Conservation (phyloP, 129 eudicot species). For the Flaveria robusta region DNA sequence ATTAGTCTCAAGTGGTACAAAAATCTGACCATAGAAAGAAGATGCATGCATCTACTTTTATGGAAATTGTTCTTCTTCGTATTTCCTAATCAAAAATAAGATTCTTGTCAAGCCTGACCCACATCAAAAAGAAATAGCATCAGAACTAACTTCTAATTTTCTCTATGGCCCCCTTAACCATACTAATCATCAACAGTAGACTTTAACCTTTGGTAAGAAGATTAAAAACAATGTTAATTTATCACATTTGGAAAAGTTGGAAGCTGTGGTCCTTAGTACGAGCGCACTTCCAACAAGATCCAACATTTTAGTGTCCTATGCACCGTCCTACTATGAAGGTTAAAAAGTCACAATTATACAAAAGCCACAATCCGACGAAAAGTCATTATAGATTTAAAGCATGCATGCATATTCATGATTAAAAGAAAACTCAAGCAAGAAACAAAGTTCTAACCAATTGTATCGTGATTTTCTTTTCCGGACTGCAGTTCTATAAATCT, state of each 20-base stretch:
- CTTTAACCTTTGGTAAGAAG: constrained; percentile 13
- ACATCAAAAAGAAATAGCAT: background rate
- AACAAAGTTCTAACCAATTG: constrained; percentile 4
- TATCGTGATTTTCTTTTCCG: too few relatives aligned
- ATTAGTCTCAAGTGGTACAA: constrained; percentile 30
- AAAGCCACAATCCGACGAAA: constrained; percentile 17
- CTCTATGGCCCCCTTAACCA: constrained; percentile 7
- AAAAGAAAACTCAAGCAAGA: constrained; percentile 22
- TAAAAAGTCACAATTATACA: constrained; percentile 7
- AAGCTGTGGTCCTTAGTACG: constrained; percentile 34
- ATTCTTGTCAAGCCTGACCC: background rate
- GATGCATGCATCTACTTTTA: constrained; percentile 36
- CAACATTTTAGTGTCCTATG: constrained; percentile 30
- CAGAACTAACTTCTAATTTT: background rate
- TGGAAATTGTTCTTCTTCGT: constrained; percentile 10
- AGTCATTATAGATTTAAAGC: constrained; percentile 1
- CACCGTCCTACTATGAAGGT: constrained; percentile 14
- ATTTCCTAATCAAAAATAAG: background rate
- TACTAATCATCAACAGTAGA: constrained; percentile 30
- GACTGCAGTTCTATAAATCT: background rate
- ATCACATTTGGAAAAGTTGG: background rate
- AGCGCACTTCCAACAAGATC: constrained; percentile 10
- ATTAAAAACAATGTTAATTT: constrained; percentile 9
- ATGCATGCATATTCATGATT: constrained; percentile 11
- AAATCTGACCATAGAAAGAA: constrained; percentile 25